Evolutionary conservation across 352 stramenopile species (phyloP), one percentile per base, ranked within the genome.

Genomic region (Phytopythium sindhum): DNA sequence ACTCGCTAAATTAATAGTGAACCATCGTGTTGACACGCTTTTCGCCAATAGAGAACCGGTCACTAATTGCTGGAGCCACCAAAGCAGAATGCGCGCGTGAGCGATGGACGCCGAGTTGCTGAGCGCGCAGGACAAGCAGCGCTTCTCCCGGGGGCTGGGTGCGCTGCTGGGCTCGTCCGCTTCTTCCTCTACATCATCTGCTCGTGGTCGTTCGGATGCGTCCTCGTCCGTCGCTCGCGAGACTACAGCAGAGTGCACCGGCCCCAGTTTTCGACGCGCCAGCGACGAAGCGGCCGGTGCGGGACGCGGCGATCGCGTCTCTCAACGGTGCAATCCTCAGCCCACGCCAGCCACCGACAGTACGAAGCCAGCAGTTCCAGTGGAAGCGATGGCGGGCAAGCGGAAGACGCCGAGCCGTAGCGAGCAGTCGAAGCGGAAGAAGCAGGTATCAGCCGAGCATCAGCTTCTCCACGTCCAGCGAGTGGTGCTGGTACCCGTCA

Each of bases 401-500:
- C 48, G 48, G 12, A 37, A 35, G 48, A 65, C 31, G 63, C 53
- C 31, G 61, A 69, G 24, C 35, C 9, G 37, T 24, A 11, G 33
- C 14, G 31, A 15, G 31, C 19, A 44, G 8, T 5, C 52, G 52
- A 51, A 73, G 57, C 59, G 54, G 26, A 75, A 75, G 53, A 81
- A 68, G 55, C 44, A 73, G 33, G 11, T 42, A 23, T 26, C 6
- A 2, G 11, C 8, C 17, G 42, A 24, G 10, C 11, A 35, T 17
- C 60, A 45, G 21, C 42, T 54, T 2, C 45, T 88, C 31, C 35
- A 67, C 17, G 81, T 63, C 11, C 64, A 79, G 47, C 67, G 57
- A 28, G 70, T 91, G 35, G 52, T 90, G 26, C 28, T 94, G 17
- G 73, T 89, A 17, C 75, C 86, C 0, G 65, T 87, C 14, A 83